Percentiles rank a stretch among this genome's conserved stretches.
Conservation (phyloP, 768 basidiomycete species). For the Gyrodon lividus region DNA sequence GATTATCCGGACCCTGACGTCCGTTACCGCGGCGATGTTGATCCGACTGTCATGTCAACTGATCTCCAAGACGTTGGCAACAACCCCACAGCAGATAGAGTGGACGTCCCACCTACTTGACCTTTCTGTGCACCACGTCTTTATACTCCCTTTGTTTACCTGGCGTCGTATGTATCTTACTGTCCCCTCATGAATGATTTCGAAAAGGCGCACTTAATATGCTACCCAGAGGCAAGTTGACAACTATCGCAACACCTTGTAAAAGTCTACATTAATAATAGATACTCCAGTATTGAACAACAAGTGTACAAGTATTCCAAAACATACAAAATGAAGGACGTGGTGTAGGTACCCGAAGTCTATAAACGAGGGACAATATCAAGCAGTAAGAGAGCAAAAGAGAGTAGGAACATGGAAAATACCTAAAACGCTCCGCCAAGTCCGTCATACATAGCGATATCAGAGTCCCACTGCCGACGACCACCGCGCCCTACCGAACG, state of each 20-base stretch:
- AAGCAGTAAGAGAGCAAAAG: conserved; percentile 14
- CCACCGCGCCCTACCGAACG: conserved; percentile 16
- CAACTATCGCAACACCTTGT: conserved; percentile 24
- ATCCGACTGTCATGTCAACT: neutral
- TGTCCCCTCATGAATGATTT: neutral
- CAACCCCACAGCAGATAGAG: neutral
- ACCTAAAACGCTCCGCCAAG: conserved; percentile 25
- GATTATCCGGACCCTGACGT: neutral
- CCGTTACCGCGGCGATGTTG: neutral
- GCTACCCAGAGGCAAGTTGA: conserved; percentile 10
- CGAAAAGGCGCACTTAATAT: conserved; percentile 5
- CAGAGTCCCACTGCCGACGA: conserved; percentile 23
- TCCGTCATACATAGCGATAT: conserved; percentile 34
- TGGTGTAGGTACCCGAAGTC: conserved; percentile 13
- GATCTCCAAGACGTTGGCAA: neutral
- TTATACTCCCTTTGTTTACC: neutral
- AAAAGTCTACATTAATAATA: conserved; percentile 30
- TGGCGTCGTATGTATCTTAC: neutral
- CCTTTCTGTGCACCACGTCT: neutral
- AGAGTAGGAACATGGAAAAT: neutral
- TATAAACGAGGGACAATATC: conserved; percentile 18
- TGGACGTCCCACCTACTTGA: neutral
- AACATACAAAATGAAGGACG: conserved; percentile 13
- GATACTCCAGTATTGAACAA: conserved; percentile 13
- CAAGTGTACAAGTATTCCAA: conserved; percentile 8